Evolutionary conservation across 192 early-diverging fungal genomes (phyloP), one percentile per base, ranked within the genome.

Genomic region (Coemansia sp.): DNA sequence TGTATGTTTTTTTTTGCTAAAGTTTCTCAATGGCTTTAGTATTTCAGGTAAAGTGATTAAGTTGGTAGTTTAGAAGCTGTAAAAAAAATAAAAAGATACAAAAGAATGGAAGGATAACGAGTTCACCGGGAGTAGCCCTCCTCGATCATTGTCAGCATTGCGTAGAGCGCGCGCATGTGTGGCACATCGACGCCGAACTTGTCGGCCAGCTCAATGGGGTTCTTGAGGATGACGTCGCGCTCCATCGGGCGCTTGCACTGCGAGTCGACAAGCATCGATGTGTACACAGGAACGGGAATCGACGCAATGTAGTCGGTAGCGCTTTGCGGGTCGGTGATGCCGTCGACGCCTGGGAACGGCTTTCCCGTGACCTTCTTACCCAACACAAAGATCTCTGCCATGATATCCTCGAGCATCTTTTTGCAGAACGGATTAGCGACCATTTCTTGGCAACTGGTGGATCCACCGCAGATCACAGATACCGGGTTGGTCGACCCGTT

Each of bases 221-320:
- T 82, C 64, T 74, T 74, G 23, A 82, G 59, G 16, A 82, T 77
- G 30, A 77, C 79, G 7, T 82, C 75, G 34, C 68, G 71, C 65
- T 82, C 79, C 74, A 82, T 76, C 4, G 75, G 79, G 2, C 79
- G 63, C 63, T 74, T 82, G 48, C 64, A 63, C 75, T 77, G 79
- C 45, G 72, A 77, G 62, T 82, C 79, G 26, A 73, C 71, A 12
- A 76, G 65, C 79, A 82, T 82, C 3, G 79, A 82, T 40, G 79
- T 81, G 43, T 70, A 81, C 0, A 81, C 72, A 2, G 79, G 79
- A 1, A 76, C 74, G 1, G 74, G 74, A 16, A 81, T 75, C 4
- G 68, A 67, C 26, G 46, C 45, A 33, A 81, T 81, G 52, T 76
- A 76, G 48, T 72, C 66, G 7, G 70, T 76, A 1, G 77, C 77